phyloP scores from a whole-genome alignment of 2,329 filamentous ascomycete genomes.

The Trichoderma koningii region DNA sequence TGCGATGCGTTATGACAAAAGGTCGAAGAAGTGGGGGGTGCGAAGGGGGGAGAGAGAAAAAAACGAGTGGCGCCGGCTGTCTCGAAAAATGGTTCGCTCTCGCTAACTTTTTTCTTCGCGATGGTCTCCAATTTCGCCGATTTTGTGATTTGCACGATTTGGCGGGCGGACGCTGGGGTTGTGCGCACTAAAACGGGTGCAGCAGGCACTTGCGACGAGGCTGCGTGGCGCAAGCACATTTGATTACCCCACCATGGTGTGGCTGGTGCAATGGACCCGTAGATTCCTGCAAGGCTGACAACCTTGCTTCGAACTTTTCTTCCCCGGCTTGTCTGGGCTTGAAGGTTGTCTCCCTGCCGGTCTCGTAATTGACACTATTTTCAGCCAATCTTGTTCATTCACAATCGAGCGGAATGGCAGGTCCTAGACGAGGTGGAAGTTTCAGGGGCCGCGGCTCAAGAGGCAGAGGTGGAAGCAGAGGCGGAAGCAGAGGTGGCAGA shows the following conservation, averaged over 20 bases:
- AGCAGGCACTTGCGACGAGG: slow-evolving; percentile 39
- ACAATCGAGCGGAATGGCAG: slow-evolving; percentile 38
- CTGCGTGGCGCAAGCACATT: slow-evolving; percentile 38
- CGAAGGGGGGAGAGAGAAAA: slow-evolving; percentile 28
- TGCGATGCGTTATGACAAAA: slow-evolving; percentile 20
- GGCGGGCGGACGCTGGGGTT: slow-evolving; percentile 49
- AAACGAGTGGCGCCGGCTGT: slow-evolving; percentile 35
- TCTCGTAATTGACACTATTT: slow-evolving; percentile 27
- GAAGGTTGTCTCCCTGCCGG: background rate
- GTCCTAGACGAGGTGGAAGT: slow-evolving; percentile 41
- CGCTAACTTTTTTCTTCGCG: slow-evolving; percentile 33
- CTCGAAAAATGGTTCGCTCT: slow-evolving; percentile 27
- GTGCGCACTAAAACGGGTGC: slow-evolving; percentile 58
- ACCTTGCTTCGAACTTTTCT: slow-evolving; percentile 40
- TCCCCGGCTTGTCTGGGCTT: slow-evolving; percentile 18
- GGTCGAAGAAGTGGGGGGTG: slow-evolving; percentile 23
- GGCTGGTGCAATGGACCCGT: slow-evolving; percentile 37
- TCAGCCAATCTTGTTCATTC: background rate
- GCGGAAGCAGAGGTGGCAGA: slow-evolving; percentile 38
- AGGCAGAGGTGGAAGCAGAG: slow-evolving; percentile 36
- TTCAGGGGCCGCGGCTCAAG: slow-evolving; percentile 40
- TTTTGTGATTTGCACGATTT: slow-evolving; percentile 48
- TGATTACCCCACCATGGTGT: slow-evolving; percentile 38
- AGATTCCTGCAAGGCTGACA: slow-evolving; percentile 41
- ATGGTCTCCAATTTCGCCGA: slow-evolving; percentile 44